Base-by-base conservation (phyloP, 2,329 filamentous ascomycete species). In the Exserohilum rostratum region DNA sequence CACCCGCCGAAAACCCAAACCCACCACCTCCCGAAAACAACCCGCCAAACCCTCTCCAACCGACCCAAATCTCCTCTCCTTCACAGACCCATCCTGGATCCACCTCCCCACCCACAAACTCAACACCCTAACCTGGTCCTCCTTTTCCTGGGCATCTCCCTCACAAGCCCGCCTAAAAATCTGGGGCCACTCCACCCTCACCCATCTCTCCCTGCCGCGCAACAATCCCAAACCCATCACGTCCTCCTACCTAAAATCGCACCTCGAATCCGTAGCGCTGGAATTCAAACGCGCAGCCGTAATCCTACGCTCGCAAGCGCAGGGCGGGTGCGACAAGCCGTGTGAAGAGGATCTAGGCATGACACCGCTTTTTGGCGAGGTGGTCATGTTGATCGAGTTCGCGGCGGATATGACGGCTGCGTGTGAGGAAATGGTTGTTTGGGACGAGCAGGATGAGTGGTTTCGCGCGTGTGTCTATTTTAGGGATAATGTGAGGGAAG, bases 291-390 rank as follows among this genome's bases (percentile, higher is more conserved):
- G 48, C 11, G 45, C 53, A 2, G 18, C 47, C 1, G 25, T 49
- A 1, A 18, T 58, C 3, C 31, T 58, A 1, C 45, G 44, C 9
- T n/a, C 49, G 6, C 53, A 56, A 13, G 40, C 25, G 1, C 37
- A 10, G 3, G n/a, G 34, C 5, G n/a, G 34, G 25, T 38, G 38
- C 37, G 12, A 18, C 5, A 29, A 30, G 38, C 51, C 25, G 3
- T 31, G 22, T 12, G 30, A 29, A 6, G 43, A 50, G 12, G 10
- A 29, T 2, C 29, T 51, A 0, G 5, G 10, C 1, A 22, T 30
- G 43, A 13, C 35, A 7, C 52, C 55, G 5, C 25, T 57, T 12
- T 29, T 54, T 5, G 43, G 37, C 10, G 50, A 57, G 17, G 17
- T 53, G n/a, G 6, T 17, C 6, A n/a, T 2, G 11, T 31, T 50